Percentiles rank a stretch among this genome's conserved stretches.
phyloP scores from a whole-genome alignment of 208 protist genomes.

The Trypanosoma caninum region DNA sequence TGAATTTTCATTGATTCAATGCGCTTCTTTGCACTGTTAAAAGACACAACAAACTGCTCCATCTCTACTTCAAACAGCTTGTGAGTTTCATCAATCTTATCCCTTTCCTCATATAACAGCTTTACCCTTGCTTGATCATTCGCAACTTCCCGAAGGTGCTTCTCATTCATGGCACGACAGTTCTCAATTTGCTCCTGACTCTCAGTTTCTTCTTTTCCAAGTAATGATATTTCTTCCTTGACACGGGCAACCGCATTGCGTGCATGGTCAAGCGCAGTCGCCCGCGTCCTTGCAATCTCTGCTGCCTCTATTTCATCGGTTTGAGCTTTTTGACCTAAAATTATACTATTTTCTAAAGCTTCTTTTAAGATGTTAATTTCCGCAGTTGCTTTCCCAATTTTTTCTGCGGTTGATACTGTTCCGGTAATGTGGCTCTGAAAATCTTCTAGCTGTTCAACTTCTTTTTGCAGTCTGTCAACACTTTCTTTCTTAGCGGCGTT shows the following conservation, averaged over 20 bases:
- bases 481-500: not conserved
- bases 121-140: conserved; percentile 4
- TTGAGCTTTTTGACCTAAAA: not conserved
- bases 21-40: conserved; percentile 9
- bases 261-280: conserved; percentile 1
- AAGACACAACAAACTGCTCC: not conserved
- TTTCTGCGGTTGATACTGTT: not conserved
- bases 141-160: conserved; percentile 1
- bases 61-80: conserved; percentile 1
- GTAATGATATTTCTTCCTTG: not conserved
- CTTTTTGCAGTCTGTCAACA: not conserved
- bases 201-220: conserved; percentile 14
- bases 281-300: not conserved
- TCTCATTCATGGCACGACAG: not conserved
- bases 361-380: conserved; percentile 7
- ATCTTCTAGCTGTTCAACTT: not conserved
- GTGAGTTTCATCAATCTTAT: conserved; percentile 5
- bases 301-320: conserved; percentile 1
- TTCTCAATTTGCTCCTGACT: conserved; percentile 6
- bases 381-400: not conserved
- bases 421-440: not conserved
- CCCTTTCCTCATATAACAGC: conserved; percentile 2
- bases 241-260: not conserved
- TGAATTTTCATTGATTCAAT: conserved; percentile 2
- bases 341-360: conserved; percentile 1